phyloP scores from a whole-genome alignment of 2,329 filamentous ascomycete genomes.

The Raffaelea albimanens region DNA sequence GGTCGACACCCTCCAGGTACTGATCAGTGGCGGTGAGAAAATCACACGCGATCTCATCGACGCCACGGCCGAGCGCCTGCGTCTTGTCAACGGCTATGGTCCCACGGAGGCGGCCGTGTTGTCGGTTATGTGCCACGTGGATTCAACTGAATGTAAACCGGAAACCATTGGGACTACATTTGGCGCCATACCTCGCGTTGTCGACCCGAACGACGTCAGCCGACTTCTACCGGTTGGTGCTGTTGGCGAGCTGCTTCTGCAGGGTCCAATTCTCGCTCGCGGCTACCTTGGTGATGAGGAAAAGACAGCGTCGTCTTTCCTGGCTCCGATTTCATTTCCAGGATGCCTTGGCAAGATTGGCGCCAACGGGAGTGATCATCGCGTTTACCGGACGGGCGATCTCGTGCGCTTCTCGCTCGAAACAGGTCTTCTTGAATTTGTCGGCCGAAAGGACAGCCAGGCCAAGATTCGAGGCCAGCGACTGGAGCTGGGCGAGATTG shows the following conservation, averaged over 20 bases:
- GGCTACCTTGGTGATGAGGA: slow-evolving; percentile 45
- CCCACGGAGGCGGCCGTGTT: slow-evolving; percentile 26
- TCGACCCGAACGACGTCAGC: slow-evolving; percentile 30
- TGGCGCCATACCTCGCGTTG: slow-evolving; percentile 30
- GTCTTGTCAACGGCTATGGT: slow-evolving; percentile 41
- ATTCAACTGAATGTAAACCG: not conserved
- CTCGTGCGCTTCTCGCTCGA: slow-evolving; percentile 43
- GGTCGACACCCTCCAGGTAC: slow-evolving; percentile 27
- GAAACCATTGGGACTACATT: slow-evolving; percentile 9
- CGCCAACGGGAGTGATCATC: too few relatives aligned
- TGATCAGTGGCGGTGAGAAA: slow-evolving; percentile 32
- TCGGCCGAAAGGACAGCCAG: slow-evolving; percentile 50
- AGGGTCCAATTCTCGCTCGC: slow-evolving; percentile 42
- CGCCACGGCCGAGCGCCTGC: slow-evolving; percentile 35
- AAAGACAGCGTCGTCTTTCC: slow-evolving; percentile 27
- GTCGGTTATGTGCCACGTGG: not conserved
- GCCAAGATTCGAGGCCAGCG: slow-evolving; percentile 55
- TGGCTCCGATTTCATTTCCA: slow-evolving; percentile 22
- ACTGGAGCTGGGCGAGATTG: slow-evolving; percentile 40
- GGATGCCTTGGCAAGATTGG: not conserved
- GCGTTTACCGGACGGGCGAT: slow-evolving; percentile 53
- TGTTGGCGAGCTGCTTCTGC: slow-evolving; percentile 46
- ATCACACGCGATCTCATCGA: slow-evolving; percentile 27
- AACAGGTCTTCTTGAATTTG: slow-evolving; percentile 41
- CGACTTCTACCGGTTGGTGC: slow-evolving; percentile 35